Evolutionary conservation across 495 filamentous ascomycete species (phyloP), one percentile per base, ranked within the genome.

Genomic region (Trichoderma gamsii): DNA sequence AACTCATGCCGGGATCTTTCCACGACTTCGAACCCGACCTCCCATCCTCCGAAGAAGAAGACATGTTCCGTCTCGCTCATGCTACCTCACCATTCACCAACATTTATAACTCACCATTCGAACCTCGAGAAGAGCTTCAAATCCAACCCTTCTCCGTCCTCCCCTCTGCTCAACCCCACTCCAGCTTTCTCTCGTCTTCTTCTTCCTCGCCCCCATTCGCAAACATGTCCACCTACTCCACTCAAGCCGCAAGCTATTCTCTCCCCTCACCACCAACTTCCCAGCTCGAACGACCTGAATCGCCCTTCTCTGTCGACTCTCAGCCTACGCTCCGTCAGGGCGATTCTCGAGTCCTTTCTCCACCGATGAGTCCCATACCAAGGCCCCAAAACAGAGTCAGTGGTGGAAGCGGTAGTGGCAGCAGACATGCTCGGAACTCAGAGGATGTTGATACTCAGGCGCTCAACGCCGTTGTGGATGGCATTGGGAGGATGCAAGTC

Each of bases 241-340:
- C 68, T 4, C 38, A 66, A 23, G 12, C 38, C n/a, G 35, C 70
- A 56, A 16, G 3, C 4, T 29, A 29, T 35, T 38, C 21, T 43
- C 67, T 25, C 49, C 49, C 35, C 56, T 67, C 35, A n/a, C 56
- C 25, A n/a, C 64, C 69, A 70, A 65, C 6, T 29, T 56, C 44
- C 68, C 64, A 59, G 63, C 71, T 8, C 38, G 67, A 61, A 15
- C 56, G 25, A 3, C 56, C 56, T 0, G 11, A 13, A 29, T 61
- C 56, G 3, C 56, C 56, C 9, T 7, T 32, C 9, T 61, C 56
- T 16, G 25, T 32, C 9, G 56, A 61, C 25, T 61, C 56, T 32
- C 56, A 61, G 27, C 56, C 25, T 13, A 61, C 56, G 9, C 56
- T 61, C 56, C 56, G 56, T 18, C 56, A 61, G 56, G 56, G 56